A percentile compares a stretch with the other conserved stretches of the same genome.
These are phyloP conservation scores for Emmonsiellopsis sp. DNA, from an alignment of 2,329 filamentous ascomycete species.

Conservation along the genomic window DNA sequence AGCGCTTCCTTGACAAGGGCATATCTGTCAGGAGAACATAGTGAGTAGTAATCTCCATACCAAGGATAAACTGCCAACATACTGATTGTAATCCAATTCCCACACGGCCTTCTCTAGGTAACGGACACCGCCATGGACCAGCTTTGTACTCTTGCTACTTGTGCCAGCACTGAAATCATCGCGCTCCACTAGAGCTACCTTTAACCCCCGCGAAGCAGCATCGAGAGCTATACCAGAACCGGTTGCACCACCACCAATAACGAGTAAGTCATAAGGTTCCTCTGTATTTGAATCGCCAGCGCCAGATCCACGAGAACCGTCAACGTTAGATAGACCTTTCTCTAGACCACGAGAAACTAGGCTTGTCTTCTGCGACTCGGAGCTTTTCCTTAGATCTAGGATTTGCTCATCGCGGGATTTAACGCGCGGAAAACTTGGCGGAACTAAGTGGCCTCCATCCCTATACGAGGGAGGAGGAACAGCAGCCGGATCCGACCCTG, in stretches of 20 bases:
- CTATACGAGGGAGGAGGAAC: constrained; percentile 55
- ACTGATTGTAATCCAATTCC: constrained; percentile 77
- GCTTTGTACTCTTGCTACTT: constrained; percentile 78
- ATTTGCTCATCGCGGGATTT: constrained; percentile 44
- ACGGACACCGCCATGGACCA: constrained; percentile 75
- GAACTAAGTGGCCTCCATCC: constrained; percentile 47
- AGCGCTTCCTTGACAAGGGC: constrained; percentile 72
- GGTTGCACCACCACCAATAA: constrained; percentile 72
- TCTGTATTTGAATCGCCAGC: constrained; percentile 22
- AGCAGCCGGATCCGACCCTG: constrained; percentile 51
- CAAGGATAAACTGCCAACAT: constrained; percentile 13
- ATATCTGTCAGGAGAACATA: constrained; percentile 28
- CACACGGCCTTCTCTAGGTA: constrained; percentile 81
- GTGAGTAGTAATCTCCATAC: not conserved
- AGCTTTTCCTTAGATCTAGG: constrained; percentile 32
- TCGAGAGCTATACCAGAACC: constrained; percentile 73
- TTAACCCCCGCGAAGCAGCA: constrained; percentile 67
- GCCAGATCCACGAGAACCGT: constrained; percentile 5
- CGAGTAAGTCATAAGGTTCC: constrained; percentile 61
- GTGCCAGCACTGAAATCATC: constrained; percentile 77
- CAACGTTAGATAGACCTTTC: not conserved
- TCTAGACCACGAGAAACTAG: not conserved
- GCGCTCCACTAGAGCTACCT: constrained; percentile 70
- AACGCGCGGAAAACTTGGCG: constrained; percentile 42
- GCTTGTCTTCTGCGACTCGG: not conserved